Conservation (phyloP, 176 grass and related monocot genomes). For the Cenchrus fungigraminus region DNA sequence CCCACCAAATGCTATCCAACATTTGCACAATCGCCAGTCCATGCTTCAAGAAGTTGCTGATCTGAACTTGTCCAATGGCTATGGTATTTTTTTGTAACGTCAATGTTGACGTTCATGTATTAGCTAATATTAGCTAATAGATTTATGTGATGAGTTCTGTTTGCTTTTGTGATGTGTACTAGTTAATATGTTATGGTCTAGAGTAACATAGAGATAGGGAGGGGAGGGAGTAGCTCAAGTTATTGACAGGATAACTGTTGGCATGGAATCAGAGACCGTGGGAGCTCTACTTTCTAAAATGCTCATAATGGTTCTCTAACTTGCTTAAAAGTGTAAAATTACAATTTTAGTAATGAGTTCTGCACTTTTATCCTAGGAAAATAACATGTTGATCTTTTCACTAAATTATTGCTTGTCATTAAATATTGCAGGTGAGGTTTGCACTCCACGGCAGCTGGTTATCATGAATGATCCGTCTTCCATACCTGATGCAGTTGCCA, state of each 20-base stretch:
- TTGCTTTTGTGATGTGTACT: background rate
- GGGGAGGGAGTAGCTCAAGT: background rate
- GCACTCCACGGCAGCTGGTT: conserved; percentile 70
- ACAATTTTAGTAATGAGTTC: conserved; percentile 6
- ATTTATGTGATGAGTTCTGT: background rate
- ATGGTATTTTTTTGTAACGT: conserved; percentile 55
- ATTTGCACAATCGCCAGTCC: conserved; percentile 76
- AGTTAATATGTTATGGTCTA: conserved; percentile 5
- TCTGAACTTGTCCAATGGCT: conserved; percentile 68
- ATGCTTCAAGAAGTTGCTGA: conserved; percentile 90
- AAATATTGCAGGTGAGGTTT: conserved; percentile 67
- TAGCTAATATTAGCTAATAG: background rate
- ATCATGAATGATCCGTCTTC: conserved; percentile 71
- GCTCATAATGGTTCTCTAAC: conserved; percentile 16
- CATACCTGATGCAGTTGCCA: conserved; percentile 68
- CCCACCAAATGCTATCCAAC: conserved; percentile 77
- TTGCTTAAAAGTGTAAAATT: conserved; percentile 23
- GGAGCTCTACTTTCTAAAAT: background rate
- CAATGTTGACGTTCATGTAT: background rate
- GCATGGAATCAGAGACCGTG: background rate
- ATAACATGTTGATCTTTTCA: conserved; percentile 20
- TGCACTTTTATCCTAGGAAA: background rate
- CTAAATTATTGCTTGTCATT: conserved; percentile 28
- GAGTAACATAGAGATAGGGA: background rate
- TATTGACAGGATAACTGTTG: background rate